Evolutionary conservation across 106 monocot genomes (phyloP).

Genomic region (Agapanthus africanus): DNA sequence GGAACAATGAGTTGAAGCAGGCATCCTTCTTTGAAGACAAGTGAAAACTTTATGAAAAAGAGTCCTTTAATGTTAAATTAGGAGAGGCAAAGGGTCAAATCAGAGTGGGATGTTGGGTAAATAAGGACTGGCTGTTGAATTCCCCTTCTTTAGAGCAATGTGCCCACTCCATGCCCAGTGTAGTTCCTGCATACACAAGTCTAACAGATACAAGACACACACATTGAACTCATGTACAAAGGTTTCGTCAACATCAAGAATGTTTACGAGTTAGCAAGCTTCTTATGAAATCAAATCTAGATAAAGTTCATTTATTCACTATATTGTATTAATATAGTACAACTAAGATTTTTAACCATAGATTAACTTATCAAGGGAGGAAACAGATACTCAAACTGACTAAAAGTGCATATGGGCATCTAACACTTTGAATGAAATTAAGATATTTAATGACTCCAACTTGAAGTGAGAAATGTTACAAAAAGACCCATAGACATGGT

Average conservation of each 20-base stretch:
- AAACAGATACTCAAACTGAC: no score
- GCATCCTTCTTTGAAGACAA: neutral
- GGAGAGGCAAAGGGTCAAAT: neutral
- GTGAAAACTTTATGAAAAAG: neutral
- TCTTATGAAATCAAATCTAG: no score
- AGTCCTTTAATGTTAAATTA: neutral
- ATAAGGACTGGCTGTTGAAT: neutral
- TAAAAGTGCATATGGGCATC: no score
- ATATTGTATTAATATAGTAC: no score
- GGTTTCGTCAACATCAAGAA: no score
- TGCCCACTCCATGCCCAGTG: neutral
- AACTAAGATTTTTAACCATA: no score
- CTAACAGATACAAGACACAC: neutral
- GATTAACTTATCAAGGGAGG: no score
- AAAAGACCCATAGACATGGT: neutral
- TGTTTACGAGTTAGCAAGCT: no score
- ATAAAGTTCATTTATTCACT: no score
- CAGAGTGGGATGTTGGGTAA: neutral
- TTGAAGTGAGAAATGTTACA: neutral
- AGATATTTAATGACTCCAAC: neutral
- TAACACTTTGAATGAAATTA: no score
- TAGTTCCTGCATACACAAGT: neutral
- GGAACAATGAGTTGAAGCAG: no score
- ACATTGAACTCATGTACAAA: neutral
- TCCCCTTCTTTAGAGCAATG: neutral